Evolutionary conservation across 495 filamentous ascomycete species (phyloP).

Genomic region (Aspergillus cavernicola): DNA sequence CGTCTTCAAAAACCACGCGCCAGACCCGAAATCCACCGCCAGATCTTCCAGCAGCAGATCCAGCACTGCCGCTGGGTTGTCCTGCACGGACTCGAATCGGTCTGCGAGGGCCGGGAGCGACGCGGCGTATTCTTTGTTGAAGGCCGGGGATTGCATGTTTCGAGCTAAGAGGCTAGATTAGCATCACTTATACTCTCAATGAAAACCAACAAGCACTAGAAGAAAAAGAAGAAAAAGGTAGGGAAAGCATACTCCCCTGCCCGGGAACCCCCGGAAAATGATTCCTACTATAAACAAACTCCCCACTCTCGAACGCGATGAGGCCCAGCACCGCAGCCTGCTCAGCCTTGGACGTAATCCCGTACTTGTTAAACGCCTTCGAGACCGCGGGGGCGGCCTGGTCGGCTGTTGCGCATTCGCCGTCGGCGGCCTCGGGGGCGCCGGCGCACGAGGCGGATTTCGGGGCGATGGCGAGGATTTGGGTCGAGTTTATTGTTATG

Average conservation of each 20-base stretch:
- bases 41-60: slow-evolving; percentile 55
- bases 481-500: slow-evolving; percentile 34
- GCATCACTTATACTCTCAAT: background rate
- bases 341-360: slow-evolving; percentile 49
- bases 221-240: slow-evolving; percentile 1
- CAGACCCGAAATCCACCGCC: slow-evolving; percentile 66
- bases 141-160: slow-evolving; percentile 68
- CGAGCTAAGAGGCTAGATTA: slow-evolving; percentile 38
- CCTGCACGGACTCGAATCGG: slow-evolving; percentile 31
- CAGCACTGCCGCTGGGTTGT: slow-evolving; percentile 47
- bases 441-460: slow-evolving; percentile 16
- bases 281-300: slow-evolving; percentile 67
- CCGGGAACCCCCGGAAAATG: slow-evolving; percentile 57
- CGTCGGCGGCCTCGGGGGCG: slow-evolving; percentile 18
- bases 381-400: slow-evolving; percentile 57
- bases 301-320: slow-evolving; percentile 64
- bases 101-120: slow-evolving; percentile 48
- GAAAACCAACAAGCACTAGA: background rate
- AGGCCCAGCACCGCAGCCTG: slow-evolving; percentile 60
- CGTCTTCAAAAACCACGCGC: slow-evolving; percentile 68
- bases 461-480: slow-evolving; percentile 50
- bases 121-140: slow-evolving; percentile 59
- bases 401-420: slow-evolving; percentile 64
- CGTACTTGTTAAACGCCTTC: slow-evolving; percentile 53
- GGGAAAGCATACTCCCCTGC: slow-evolving; percentile 60